Evolutionary conservation across 176 grass and related monocot species (phyloP).

Genomic region (Avena insularis): DNA sequence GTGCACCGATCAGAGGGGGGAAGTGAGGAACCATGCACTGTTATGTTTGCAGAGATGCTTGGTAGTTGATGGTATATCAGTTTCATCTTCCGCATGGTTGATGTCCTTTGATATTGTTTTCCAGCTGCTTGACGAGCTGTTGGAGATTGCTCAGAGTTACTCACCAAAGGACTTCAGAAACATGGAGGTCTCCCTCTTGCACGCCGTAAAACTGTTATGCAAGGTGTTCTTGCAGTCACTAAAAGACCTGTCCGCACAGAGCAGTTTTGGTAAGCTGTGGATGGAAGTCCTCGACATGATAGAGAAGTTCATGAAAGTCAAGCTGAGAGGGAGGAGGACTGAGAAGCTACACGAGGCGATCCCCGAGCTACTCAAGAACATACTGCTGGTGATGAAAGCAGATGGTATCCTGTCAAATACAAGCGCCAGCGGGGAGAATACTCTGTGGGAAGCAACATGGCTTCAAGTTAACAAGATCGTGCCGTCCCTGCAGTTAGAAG

Average conservation of each 20-base stretch:
- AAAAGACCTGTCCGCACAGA: slow-evolving; percentile 64
- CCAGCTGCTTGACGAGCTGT: slow-evolving; percentile 85
- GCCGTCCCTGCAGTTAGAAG: slow-evolving; percentile 66
- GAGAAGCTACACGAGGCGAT: slow-evolving; percentile 96
- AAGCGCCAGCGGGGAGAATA: slow-evolving; percentile 51
- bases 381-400: slow-evolving; percentile 89
- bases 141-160: slow-evolving; percentile 80
- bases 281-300: slow-evolving; percentile 78
- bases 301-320: slow-evolving; percentile 87
- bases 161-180: slow-evolving; percentile 93
- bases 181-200: slow-evolving; percentile 92
- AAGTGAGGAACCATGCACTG: slow-evolving; percentile 91
- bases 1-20: slow-evolving; percentile 88
- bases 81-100: slow-evolving; percentile 74
- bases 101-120: slow-evolving; percentile 93
- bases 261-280: slow-evolving; percentile 83
- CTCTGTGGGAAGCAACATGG: slow-evolving; percentile 86
- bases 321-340: slow-evolving; percentile 78
- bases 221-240: slow-evolving; percentile 92
- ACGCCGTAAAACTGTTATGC: slow-evolving; percentile 75
- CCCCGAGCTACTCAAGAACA: slow-evolving; percentile 94
- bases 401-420: slow-evolving; percentile 64
- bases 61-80: slow-evolving; percentile 74
- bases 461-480: slow-evolving; percentile 75
- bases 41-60: slow-evolving; percentile 84